Conservation (phyloP, 768 basidiomycete genomes). For the Cystobasidium ongulense region DNA sequence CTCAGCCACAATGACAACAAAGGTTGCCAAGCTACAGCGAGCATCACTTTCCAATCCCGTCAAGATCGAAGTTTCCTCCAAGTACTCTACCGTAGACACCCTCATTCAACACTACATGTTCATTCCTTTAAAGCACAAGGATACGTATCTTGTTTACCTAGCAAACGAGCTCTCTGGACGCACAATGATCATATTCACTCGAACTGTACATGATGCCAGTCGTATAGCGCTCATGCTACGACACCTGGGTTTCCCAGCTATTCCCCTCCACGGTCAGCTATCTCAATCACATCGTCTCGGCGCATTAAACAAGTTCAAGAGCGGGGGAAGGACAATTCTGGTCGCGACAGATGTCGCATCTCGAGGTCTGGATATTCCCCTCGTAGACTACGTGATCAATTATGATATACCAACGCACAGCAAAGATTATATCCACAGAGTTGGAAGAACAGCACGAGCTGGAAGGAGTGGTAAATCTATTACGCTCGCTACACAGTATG, state of each 20-base stretch:
- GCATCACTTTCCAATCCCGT: conserved; percentile 91
- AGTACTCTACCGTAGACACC: conserved; percentile 96
- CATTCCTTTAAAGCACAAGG: conserved; percentile 82
- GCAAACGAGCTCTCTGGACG: conserved; percentile 81
- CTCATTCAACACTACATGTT: conserved; percentile 92
- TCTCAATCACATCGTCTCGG: conserved; percentile 88
- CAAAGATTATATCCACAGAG: conserved; percentile 98
- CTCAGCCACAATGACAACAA: conserved; percentile 98
- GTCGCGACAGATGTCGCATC: conserved; percentile 96
- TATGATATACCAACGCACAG: conserved; percentile 96
- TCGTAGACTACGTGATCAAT: conserved; percentile 93
- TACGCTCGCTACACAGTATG: conserved; percentile 97
- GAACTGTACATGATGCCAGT: conserved; percentile 88
- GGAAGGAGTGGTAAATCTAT: conserved; percentile 95
- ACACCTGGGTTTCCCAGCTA: conserved; percentile 82
- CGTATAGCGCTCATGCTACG: conserved; percentile 80
- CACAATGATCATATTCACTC: conserved; percentile 90
- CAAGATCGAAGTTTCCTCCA: conserved; percentile 81
- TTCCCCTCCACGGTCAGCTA: conserved; percentile 90
- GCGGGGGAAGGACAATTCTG: conserved; percentile 77
- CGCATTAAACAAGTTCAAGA: conserved; percentile 88
- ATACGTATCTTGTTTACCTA: conserved; percentile 79
- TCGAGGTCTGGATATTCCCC: conserved; percentile 91
- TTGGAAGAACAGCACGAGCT: conserved; percentile 93
- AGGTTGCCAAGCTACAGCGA: conserved; percentile 89